Base-by-base conservation (phyloP, 2,329 filamentous ascomycete genomes). In the Colletotrichum tanaceti region DNA sequence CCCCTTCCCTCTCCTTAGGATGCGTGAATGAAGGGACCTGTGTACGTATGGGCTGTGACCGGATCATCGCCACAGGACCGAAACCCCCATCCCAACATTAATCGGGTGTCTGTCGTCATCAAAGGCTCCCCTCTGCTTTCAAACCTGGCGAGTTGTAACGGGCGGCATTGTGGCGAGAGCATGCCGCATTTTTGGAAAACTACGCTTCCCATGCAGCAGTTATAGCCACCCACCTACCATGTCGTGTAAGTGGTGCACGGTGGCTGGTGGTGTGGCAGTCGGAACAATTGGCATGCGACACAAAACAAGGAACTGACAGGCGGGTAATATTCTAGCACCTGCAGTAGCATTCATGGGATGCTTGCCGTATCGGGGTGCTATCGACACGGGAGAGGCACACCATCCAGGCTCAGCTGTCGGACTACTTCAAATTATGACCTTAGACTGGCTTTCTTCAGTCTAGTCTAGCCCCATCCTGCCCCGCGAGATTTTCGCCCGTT, bases 231-330 rank as follows among this genome's bases (percentile, higher is more conserved):
- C n/a, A n/a, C n/a, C n/a, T n/a, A n/a, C n/a, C n/a, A n/a, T n/a
- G n/a, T n/a, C n/a, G n/a, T n/a, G n/a, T n/a, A n/a, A n/a, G n/a
- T 18, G 13, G 4, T 50, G 46, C 16, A 5, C 28, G 38, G 38
- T 38, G 13, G 16, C 32, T 32, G 18, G 35, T 53, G 39, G 53
- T 28, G 65, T 65, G 65, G 47, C 41, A 53, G 13, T 46, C 44
- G 49, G 66, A 28, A 28, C 50, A 50, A 53, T 53, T 39, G 62
- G 50, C 62, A 68, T 68, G 62, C 50, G 50, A 60, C 62, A 44
- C 44, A 50, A 65, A 65, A 55, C 55, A 65, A 60, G 65, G 65
- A 59, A 68, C 41, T 65, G 32, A 43, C 54, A 43, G 32, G 35
- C 41, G 60, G 32, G 28, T 43, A 20, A 20, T 22, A 20, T 22